Percentiles rank a stretch among this genome's conserved stretches.
These are phyloP conservation scores for Lycium ferocissimum DNA, from an alignment of 257 asterid species.

Conservation along the genomic window DNA sequence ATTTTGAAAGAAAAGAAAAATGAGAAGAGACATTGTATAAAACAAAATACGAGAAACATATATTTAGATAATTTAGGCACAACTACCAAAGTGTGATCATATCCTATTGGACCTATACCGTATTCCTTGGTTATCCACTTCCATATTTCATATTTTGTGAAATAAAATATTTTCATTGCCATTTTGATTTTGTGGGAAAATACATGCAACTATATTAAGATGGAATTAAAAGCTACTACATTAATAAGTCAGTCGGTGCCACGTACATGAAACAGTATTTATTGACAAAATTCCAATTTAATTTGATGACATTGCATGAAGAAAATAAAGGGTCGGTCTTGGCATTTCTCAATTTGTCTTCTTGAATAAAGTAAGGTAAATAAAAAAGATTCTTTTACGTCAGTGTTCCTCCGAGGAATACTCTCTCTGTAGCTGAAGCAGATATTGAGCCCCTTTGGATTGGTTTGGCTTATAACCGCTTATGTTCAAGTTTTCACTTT, in stretches of 20 bases:
- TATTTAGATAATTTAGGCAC: not conserved
- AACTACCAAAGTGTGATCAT: not conserved
- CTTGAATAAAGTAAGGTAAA: too few relatives aligned
- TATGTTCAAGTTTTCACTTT: too few relatives aligned
- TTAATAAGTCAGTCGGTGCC: not conserved
- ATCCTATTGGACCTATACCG: not conserved
- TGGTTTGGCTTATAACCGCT: too few relatives aligned
- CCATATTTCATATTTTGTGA: not conserved
- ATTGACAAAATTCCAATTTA: too few relatives aligned
- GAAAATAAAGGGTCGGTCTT: too few relatives aligned
- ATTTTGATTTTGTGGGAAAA: not conserved
- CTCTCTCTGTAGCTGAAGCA: too few relatives aligned
- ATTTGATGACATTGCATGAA: too few relatives aligned
- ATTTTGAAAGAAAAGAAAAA: not conserved
- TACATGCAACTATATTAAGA: not conserved
- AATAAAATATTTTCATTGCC: not conserved
- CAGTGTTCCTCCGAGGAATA: too few relatives aligned
- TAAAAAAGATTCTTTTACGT: too few relatives aligned
- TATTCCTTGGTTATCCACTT: not conserved
- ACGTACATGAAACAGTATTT: not conserved
- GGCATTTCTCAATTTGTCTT: too few relatives aligned
- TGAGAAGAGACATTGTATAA: not conserved
- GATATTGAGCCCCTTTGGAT: too few relatives aligned
- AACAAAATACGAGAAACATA: not conserved
- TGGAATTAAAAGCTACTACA: not conserved